phyloP scores from a whole-genome alignment of 2,329 filamentous ascomycete genomes.

The Exophiala aquamarina region DNA sequence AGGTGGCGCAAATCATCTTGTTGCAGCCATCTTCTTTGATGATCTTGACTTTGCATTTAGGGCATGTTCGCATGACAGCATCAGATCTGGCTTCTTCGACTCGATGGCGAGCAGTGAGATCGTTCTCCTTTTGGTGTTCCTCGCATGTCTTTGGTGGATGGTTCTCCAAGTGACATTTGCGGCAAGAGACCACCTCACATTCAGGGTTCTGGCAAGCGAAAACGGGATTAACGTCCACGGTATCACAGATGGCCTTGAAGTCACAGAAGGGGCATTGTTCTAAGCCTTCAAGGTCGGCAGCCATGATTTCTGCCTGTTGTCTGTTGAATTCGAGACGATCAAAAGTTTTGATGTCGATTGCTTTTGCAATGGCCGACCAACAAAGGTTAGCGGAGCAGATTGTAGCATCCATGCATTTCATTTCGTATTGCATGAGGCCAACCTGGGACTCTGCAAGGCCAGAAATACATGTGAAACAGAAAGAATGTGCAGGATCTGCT shows the following conservation, averaged over 20 bases:
- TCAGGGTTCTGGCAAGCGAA: slow-evolving; percentile 69
- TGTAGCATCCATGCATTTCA: slow-evolving; percentile 70
- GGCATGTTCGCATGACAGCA: slow-evolving; percentile 72
- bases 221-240: slow-evolving; percentile 67
- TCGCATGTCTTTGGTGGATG: slow-evolving; percentile 73
- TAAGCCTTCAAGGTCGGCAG: slow-evolving; percentile 69
- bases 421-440: slow-evolving; percentile 66
- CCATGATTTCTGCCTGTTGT: slow-evolving; percentile 67
- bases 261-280: slow-evolving; percentile 80
- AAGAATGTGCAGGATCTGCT: slow-evolving; percentile 60
- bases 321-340: slow-evolving; percentile 69
- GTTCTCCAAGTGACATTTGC: slow-evolving; percentile 65
- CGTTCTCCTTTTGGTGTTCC: slow-evolving; percentile 62
- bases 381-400: slow-evolving; percentile 56
- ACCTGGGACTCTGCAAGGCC: slow-evolving; percentile 67
- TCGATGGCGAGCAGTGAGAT: slow-evolving; percentile 60
- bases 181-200: slow-evolving; percentile 65
- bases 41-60: slow-evolving; percentile 67
- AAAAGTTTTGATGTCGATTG: slow-evolving; percentile 47
- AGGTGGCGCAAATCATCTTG: slow-evolving; percentile 73
- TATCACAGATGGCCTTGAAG: slow-evolving; percentile 71
- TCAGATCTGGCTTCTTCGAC: slow-evolving; percentile 84
- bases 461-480: slow-evolving; percentile 68
- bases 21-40: slow-evolving; percentile 80
- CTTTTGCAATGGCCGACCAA: slow-evolving; percentile 21